Conservation (phyloP, 345 rosid genomes). For the Cardamine occulta region DNA sequence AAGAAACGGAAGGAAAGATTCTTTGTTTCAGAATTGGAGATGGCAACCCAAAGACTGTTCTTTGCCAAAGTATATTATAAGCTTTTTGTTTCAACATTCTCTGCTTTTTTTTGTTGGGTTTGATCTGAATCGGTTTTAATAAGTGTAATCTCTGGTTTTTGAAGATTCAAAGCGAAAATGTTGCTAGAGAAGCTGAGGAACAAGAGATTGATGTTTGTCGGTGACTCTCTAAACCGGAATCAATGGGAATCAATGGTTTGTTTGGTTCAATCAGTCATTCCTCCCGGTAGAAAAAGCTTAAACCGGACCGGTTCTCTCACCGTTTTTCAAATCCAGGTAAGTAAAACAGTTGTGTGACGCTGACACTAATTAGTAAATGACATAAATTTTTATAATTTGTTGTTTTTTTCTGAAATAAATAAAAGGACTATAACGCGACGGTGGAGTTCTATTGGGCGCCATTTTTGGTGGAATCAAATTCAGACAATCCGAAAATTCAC, state of each 20-base stretch:
- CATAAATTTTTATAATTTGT: not conserved
- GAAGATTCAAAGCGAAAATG: slow-evolving; percentile 71
- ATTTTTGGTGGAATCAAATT: slow-evolving; percentile 88
- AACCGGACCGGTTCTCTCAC: slow-evolving; percentile 66
- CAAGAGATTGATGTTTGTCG: slow-evolving; percentile 95
- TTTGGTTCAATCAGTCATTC: slow-evolving; percentile 80
- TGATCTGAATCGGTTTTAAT: not conserved
- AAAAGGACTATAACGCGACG: slow-evolving; percentile 85
- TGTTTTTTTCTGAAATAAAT: not conserved
- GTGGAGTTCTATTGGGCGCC: slow-evolving; percentile 99
- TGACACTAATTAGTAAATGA: not conserved
- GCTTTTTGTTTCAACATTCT: not conserved
- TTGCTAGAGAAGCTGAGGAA: slow-evolving; percentile 84
- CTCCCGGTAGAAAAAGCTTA: slow-evolving; percentile 68
- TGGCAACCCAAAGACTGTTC: slow-evolving; percentile 94
- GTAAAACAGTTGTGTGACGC: slow-evolving; percentile 9
- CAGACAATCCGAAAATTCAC: slow-evolving; percentile 81
- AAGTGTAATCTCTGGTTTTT: not conserved
- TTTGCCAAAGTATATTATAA: slow-evolving; percentile 61
- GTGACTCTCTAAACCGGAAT: slow-evolving; percentile 93
- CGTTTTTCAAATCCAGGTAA: slow-evolving; percentile 75
- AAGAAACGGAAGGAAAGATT: slow-evolving; percentile 89
- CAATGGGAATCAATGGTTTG: slow-evolving; percentile 99
- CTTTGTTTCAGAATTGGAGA: slow-evolving; percentile 87
- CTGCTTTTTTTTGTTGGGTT: not conserved